phyloP scores from a whole-genome alignment of 305 asterid genomes.

The Rubia peregrina region DNA sequence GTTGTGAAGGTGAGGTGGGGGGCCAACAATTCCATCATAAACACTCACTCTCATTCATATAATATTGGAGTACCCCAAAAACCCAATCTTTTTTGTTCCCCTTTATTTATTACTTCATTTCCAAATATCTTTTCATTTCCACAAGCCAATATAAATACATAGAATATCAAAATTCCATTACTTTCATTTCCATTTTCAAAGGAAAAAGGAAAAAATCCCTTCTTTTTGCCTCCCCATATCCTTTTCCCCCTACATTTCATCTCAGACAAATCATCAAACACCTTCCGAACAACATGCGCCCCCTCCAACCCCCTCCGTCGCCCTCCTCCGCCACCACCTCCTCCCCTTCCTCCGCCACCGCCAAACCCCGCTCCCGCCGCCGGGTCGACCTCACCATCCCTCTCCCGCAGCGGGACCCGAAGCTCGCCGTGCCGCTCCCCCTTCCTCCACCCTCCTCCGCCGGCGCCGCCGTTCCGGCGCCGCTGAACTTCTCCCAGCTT shows the following conservation, averaged over 20 bases:
- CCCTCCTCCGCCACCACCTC: conserved; percentile 16
- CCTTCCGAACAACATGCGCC: conserved; percentile 38
- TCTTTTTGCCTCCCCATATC: background rate
- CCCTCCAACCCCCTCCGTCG: conserved; percentile 43
- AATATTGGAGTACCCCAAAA: background rate
- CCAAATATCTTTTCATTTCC: background rate
- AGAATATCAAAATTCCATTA: background rate
- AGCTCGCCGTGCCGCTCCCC: conserved; percentile 49
- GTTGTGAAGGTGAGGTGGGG: background rate
- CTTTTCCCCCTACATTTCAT: background rate
- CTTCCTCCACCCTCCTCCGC: conserved; percentile 48
- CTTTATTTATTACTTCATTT: background rate
- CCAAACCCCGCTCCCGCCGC: conserved; percentile 19
- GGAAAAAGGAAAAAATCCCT: background rate
- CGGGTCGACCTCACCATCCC: conserved; percentile 19
- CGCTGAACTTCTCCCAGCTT: conserved; percentile 46
- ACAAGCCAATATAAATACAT: background rate
- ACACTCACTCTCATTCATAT: background rate
- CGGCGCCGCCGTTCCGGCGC: conserved; percentile 26
- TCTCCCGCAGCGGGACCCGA: conserved; percentile 30
- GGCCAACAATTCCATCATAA: conserved; percentile 2
- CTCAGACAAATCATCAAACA: background rate
- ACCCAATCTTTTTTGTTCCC: background rate
- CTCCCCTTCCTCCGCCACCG: background rate
- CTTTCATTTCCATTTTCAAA: background rate